Conservation (phyloP, 768 basidiomycete genomes). For the Phanerochaete carnosa region DNA sequence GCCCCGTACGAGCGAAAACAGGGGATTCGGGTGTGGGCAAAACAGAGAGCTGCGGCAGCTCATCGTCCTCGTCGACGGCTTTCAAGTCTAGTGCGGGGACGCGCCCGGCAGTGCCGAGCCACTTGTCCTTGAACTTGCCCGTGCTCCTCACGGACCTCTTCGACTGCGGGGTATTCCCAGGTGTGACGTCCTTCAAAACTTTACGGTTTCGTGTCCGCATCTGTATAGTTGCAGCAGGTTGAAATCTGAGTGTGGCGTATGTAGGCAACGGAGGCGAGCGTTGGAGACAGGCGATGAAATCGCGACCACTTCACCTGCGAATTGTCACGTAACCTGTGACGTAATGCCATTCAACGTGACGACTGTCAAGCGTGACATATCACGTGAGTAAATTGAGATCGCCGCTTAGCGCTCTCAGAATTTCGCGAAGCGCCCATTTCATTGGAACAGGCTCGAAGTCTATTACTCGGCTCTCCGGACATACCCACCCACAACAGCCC, state of each 20-base stretch:
- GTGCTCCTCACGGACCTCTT: slow-evolving; percentile 6
- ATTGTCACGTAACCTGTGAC: background rate
- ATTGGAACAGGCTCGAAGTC: background rate
- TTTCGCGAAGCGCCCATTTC: background rate
- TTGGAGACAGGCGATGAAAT: background rate
- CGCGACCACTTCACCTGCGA: background rate
- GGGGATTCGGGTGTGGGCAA: background rate
- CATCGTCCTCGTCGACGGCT: background rate
- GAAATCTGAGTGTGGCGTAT: background rate
- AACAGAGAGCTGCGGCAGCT: background rate
- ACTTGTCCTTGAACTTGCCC: background rate
- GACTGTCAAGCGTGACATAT: background rate
- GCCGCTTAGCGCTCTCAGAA: background rate
- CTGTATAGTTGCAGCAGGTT: background rate
- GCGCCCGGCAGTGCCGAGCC: background rate
- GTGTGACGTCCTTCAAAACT: slow-evolving; percentile 23
- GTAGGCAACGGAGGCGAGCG: background rate
- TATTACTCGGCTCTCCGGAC: background rate
- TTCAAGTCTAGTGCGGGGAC: slow-evolving; percentile 14
- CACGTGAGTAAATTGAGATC: slow-evolving; percentile 1
- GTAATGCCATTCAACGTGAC: background rate
- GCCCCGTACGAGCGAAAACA: background rate
- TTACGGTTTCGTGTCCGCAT: slow-evolving; percentile 11
- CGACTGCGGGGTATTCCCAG: slow-evolving; percentile 23
- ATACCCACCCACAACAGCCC: background rate